Conservation (phyloP, 257 asterid species). For the Jaltomata sinuosa region DNA sequence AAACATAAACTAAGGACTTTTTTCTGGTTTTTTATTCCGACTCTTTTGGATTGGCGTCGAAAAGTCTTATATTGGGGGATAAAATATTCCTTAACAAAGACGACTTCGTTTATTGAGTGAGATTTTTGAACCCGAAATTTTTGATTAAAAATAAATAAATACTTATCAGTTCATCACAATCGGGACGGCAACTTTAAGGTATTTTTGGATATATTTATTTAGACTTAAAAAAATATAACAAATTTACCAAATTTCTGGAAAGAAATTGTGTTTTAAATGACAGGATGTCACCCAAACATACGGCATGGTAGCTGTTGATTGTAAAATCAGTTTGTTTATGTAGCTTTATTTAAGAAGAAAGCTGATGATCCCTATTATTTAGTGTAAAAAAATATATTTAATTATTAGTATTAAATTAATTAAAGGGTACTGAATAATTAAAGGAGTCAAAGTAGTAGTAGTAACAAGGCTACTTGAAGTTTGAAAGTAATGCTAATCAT, state of each 20-base stretch:
- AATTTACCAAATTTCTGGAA: background rate
- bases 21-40: rapidly evolving
- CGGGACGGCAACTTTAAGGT: too few species aligned
- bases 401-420: background rate
- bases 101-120: rapidly evolving
- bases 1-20: background rate
- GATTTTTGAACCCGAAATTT: background rate
- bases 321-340: background rate
- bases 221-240: background rate
- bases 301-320: constrained; percentile 12
- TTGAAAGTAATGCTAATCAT: constrained; percentile 2
- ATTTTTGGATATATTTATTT: background rate
- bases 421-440: background rate
- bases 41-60: too few species aligned
- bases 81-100: background rate
- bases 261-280: constrained; percentile 6
- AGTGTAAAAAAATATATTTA: background rate
- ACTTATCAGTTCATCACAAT: rapidly evolving
- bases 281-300: constrained; percentile 27
- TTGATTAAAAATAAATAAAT: rapidly evolving
- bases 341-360: constrained; percentile 6
- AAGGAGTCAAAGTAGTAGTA: constrained; percentile 7
- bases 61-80: rapidly evolving
- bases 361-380: background rate
- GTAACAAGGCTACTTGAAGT: constrained; percentile 1